A percentile compares a stretch with the other conserved stretches of the same genome.
Evolutionary conservation across 495 filamentous ascomycete genomes (phyloP).

Genomic region (Xylaria intraflava): DNA sequence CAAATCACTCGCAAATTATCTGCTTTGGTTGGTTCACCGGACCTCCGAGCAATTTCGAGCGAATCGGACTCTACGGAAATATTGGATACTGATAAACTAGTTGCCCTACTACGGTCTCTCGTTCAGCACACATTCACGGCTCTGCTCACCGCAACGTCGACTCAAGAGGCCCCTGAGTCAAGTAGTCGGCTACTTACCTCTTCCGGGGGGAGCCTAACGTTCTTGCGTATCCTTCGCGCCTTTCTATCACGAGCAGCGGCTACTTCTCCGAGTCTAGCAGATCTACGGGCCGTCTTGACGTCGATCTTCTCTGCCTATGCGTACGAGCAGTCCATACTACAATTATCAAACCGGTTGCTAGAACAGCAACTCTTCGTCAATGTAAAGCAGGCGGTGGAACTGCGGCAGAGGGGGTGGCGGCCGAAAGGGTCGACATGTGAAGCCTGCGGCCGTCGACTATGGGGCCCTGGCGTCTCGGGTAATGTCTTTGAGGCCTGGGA

Average conservation of each 20-base stretch:
- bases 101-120: conserved; percentile 59
- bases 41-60: conserved; percentile 14
- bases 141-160: conserved; percentile 64
- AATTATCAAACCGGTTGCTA: conserved; percentile 76
- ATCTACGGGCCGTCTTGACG: conserved; percentile 74
- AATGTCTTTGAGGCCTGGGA: conserved; percentile 79
- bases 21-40: conserved; percentile 19
- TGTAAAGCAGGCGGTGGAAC: conserved; percentile 64
- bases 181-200: conserved; percentile 30
- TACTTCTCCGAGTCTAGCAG: conserved; percentile 77
- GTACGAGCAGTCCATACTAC: conserved; percentile 82
- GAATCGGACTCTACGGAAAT: conserved; percentile 14
- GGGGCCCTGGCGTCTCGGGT: conserved; percentile 80
- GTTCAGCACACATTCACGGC: conserved; percentile 90
- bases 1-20: conserved; percentile 62
- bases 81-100: conserved; percentile 50
- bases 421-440: conserved; percentile 82
- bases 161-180: conserved; percentile 26
- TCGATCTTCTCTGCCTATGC: conserved; percentile 93
- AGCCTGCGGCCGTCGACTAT: conserved; percentile 71
- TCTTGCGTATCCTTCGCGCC: conserved; percentile 81
- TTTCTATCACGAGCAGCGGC: conserved; percentile 80
- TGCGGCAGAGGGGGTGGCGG: conserved; percentile 85
- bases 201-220: conserved; percentile 57
- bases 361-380: conserved; percentile 86